Conservation (phyloP, 139 green algal genomes). For the Tetradesmus obliquus region DNA sequence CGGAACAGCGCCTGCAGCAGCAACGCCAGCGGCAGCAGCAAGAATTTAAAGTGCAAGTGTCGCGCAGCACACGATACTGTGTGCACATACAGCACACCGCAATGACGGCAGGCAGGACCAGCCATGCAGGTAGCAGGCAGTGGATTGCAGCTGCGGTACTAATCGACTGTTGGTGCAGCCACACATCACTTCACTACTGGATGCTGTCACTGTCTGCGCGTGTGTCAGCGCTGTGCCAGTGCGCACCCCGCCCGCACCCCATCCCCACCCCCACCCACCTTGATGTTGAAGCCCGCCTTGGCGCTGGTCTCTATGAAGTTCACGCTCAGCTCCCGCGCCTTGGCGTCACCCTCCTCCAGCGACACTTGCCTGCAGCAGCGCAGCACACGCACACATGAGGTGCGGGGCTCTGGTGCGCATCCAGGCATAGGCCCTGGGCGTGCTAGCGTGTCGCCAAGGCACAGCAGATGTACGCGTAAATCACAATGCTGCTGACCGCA, state of each 20-base stretch:
- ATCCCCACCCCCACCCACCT: constrained; percentile 55
- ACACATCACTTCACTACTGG: neutral
- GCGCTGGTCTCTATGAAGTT: constrained; percentile 99
- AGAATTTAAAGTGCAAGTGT: neutral
- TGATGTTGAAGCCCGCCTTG: constrained; percentile 99
- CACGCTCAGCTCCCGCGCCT: constrained; percentile 92
- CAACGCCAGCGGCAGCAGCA: neutral
- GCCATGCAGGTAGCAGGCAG: too few species aligned
- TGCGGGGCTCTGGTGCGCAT: neutral
- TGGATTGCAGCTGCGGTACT: too few species aligned
- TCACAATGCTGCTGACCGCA: too few species aligned
- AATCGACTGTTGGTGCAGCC: too few species aligned
- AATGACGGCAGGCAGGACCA: too few species aligned
- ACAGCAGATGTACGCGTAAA: neutral
- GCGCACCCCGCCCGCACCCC: neutral
- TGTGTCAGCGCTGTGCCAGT: neutral
- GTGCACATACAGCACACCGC: too few species aligned
- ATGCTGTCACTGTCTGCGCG: too few species aligned
- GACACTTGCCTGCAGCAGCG: constrained; percentile 89
- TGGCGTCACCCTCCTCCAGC: constrained; percentile 95
- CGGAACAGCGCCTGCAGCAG: constrained; percentile 90
- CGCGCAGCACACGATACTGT: neutral
- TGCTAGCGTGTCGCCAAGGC: neutral
- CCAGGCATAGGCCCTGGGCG: neutral
- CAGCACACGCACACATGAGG: neutral